phyloP scores from a whole-genome alignment of 805 yeast genomes.

The Nakazawaea populi region DNA sequence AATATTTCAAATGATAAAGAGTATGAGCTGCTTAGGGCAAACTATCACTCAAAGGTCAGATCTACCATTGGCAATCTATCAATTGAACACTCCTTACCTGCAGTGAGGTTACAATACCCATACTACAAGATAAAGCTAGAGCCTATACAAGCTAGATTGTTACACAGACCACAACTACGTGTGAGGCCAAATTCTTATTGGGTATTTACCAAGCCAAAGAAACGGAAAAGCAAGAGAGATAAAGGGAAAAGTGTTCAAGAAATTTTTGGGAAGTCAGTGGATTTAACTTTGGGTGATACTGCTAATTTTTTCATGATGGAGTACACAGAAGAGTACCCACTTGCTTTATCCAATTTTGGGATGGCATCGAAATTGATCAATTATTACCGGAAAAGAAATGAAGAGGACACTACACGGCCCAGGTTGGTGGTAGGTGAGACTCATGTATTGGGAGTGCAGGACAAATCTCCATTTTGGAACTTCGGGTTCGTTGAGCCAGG shows the following conservation, averaged over 20 bases:
- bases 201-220: conserved; percentile 67
- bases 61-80: conserved; percentile 86
- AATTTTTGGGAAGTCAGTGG: conserved; percentile 63
- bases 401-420: conserved; percentile 81
- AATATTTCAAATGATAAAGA: conserved; percentile 85
- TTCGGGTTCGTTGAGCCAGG: conserved; percentile 97
- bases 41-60: conserved; percentile 87
- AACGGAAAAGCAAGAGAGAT: conserved; percentile 84
- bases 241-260: conserved; percentile 77
- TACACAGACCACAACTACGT: conserved; percentile 73
- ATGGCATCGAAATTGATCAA: conserved; percentile 94
- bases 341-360: conserved; percentile 80
- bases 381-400: conserved; percentile 79
- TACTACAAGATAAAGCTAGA: conserved; percentile 76
- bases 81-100: conserved; percentile 90
- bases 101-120: conserved; percentile 81
- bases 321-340: conserved; percentile 85
- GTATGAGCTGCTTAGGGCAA: conserved; percentile 76
- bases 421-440: conserved; percentile 90
- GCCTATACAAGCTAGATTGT: conserved; percentile 62
- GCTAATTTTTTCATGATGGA: conserved; percentile 76
- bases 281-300: conserved; percentile 79
- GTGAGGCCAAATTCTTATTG: conserved; percentile 76
- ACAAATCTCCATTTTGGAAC: conserved; percentile 96
- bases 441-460: conserved; percentile 92